Evolutionary conservation across 192 early-diverging fungal species (phyloP).

Genomic region (Oehlia diaphana): DNA sequence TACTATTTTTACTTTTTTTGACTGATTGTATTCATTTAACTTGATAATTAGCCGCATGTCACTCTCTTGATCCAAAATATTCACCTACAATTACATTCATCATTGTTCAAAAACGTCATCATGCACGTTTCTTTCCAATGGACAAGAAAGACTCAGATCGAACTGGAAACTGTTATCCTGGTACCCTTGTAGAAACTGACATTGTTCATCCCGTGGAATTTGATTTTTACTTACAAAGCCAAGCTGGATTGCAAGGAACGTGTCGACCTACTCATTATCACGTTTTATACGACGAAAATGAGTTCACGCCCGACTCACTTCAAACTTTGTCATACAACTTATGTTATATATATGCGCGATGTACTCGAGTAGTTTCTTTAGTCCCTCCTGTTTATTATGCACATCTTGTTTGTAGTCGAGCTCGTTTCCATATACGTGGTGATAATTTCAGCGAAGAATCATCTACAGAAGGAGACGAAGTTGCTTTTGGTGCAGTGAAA

Average conservation of each 20-base stretch:
- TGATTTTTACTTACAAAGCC: conserved; percentile 90
- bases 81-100: conserved; percentile 81
- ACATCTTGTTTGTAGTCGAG: conserved; percentile 83
- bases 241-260: conserved; percentile 91
- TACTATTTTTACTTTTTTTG: neutral
- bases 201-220: conserved; percentile 80
- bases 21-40: conserved; percentile 1
- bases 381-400: conserved; percentile 91
- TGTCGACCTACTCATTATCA: conserved; percentile 94
- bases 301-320: conserved; percentile 44
- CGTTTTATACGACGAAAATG: conserved; percentile 78
- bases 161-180: conserved; percentile 80
- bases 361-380: conserved; percentile 84
- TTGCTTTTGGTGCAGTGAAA: conserved; percentile 33
- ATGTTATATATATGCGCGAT: conserved; percentile 88
- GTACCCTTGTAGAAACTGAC: conserved; percentile 77
- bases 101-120: conserved; percentile 88
- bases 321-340: conserved; percentile 88
- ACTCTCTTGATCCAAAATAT: conserved; percentile 66
- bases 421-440: conserved; percentile 77
- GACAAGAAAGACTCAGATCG: conserved; percentile 60
- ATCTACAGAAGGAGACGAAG: conserved; percentile 20
- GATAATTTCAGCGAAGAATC: conserved; percentile 43
- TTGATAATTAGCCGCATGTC: conserved; percentile 58
- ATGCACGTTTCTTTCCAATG: conserved; percentile 82